phyloP scores from a whole-genome alignment of 257 asterid genomes.

The Solanum megistacrolobum region DNA sequence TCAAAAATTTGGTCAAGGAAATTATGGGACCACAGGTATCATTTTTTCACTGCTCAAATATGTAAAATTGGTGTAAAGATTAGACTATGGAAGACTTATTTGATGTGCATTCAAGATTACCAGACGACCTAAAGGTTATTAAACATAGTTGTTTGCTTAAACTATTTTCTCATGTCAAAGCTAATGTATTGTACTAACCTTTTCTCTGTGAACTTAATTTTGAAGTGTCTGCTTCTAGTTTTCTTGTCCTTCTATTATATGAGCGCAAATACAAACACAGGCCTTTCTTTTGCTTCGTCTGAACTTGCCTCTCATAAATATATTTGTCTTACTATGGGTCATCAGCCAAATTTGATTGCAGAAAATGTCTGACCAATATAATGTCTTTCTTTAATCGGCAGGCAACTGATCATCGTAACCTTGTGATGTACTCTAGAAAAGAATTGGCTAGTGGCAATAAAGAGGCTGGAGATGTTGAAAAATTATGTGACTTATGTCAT shows the following conservation, averaged over 20 bases:
- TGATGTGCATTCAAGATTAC: neutral
- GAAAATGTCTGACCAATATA: neutral
- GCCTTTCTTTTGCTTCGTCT: neutral
- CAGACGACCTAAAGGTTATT: neutral
- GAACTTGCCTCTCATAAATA: too few species aligned
- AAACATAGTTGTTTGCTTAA: neutral
- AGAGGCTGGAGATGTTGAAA: slow-evolving; percentile 28
- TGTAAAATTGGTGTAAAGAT: neutral
- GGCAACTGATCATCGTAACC: slow-evolving; percentile 95
- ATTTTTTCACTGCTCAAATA: neutral
- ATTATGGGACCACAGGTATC: too few species aligned
- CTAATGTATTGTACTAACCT: neutral
- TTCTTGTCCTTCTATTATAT: neutral
- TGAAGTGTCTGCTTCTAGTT: neutral
- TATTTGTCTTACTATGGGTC: neutral
- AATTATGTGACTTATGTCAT: slow-evolving; percentile 45
- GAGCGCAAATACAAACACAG: neutral
- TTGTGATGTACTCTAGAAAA: slow-evolving; percentile 37
- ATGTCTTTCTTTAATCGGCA: slow-evolving; percentile 6
- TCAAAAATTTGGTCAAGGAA: too few species aligned
- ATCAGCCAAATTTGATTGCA: neutral
- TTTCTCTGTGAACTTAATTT: neutral
- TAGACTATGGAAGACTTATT: neutral
- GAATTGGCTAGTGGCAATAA: slow-evolving; percentile 35
- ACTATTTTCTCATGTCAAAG: neutral